Evolutionary conservation across 1,139 yeast species (phyloP), one percentile per base, ranked within the genome.

Genomic region (Kodamaea sp.): DNA sequence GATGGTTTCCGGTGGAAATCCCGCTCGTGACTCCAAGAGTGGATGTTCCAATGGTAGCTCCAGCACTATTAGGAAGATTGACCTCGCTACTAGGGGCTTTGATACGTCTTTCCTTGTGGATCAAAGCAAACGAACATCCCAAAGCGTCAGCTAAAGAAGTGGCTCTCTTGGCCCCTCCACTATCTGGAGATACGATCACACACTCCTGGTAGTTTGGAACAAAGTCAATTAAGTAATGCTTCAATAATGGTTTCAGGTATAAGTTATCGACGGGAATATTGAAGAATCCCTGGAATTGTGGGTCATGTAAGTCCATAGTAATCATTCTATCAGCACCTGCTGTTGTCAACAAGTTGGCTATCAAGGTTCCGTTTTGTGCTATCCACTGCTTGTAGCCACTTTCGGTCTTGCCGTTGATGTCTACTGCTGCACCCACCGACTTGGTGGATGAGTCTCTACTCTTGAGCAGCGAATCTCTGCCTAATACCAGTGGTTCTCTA

Each of bases 91-190:
- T 16, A 8, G 23, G 29, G 25, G 31, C 29, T 22, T 31, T 70
- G 30, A 81, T 78, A 43, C 96, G 73, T 55, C 96, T 75, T 57
- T 94, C 99, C 61, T 94, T 94, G 64, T 94, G 97, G 48, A 94
- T 89, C 57, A 94, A 71, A 0, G 99, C 98, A 69, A 94, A 90
- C 22, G 90, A 76, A 67, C 94, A 78, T 14, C 89, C 92, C 41
- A 94, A 66, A 1, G 86, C 78, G 61, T 92, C 99, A 2, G 98
- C 98, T 43, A 92, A 76, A 1, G 92, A 83, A 1, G 96, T 86
- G 22, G 98, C 97, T 45, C 97, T 71, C 58, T 92, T 92, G 32
- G 97, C 97, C 42, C 97, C 98, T 53, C 97, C 97, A 31, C 96
- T 90, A 62, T 90, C 97, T 0, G 97, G 97, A 1, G 96, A 86